Evolutionary conservation across 2,329 filamentous ascomycete species (phyloP).

Genomic region (Orbilia brochopaga): DNA sequence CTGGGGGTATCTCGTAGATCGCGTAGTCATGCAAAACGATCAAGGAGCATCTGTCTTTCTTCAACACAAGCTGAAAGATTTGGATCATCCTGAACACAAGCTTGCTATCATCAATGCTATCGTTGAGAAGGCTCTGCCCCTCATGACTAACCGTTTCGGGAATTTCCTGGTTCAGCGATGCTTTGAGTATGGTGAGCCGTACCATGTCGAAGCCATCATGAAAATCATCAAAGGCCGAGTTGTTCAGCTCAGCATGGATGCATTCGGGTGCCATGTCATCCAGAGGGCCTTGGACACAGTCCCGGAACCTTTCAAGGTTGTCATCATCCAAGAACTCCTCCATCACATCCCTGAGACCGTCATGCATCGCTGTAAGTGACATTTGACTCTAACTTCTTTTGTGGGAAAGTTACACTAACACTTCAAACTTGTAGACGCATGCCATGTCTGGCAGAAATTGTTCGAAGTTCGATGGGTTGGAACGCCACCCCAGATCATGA

Average conservation of each 20-base stretch:
- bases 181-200: constrained; percentile 95
- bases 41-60: constrained; percentile 99
- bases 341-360: constrained; percentile 96
- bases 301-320: constrained; percentile 94
- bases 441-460: constrained; percentile 99
- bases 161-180: constrained; percentile 98
- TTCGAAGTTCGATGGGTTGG: constrained; percentile 97
- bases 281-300: constrained; percentile 99
- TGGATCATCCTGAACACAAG: constrained; percentile 92
- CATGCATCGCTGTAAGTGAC: constrained; percentile 75
- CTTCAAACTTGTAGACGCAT: constrained; percentile 67
- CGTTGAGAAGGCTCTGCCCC: constrained; percentile 65
- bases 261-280: constrained; percentile 96
- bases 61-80: constrained; percentile 92
- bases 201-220: constrained; percentile 93
- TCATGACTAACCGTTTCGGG: constrained; percentile 98
- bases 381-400: background rate
- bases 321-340: constrained; percentile 98
- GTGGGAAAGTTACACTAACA: constrained; percentile 6
- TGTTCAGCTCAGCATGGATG: constrained; percentile 93
- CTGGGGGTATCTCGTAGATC: constrained; percentile 99
- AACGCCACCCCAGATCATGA: constrained; percentile 96
- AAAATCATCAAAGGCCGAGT: constrained; percentile 93
- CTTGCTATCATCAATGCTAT: constrained; percentile 97
- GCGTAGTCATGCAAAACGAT: constrained; percentile 98